Percentiles rank a stretch among this genome's conserved stretches.
These are phyloP conservation scores for Solanum pennellii DNA, from an alignment of 257 asterid genomes.

Conservation along the genomic window DNA sequence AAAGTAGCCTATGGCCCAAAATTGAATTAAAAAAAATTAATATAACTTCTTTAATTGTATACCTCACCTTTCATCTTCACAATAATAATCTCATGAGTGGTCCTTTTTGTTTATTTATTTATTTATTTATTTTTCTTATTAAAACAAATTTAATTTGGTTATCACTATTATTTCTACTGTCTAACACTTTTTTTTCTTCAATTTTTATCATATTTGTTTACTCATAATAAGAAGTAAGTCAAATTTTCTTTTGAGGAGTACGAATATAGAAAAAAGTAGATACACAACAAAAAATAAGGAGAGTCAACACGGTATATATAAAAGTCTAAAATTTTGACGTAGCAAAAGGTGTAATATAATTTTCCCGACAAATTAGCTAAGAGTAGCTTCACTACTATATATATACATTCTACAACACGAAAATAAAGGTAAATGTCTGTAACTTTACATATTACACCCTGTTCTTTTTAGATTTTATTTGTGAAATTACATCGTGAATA, in stretches of 20 bases:
- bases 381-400: neutral
- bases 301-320: neutral
- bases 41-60: neutral
- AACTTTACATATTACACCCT: neutral
- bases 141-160: neutral
- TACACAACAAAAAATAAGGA: neutral
- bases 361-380: neutral
- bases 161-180: neutral
- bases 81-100: neutral
- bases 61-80: neutral
- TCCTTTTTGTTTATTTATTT: neutral
- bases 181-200: neutral
- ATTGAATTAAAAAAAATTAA: no score
- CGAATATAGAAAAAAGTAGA: neutral
- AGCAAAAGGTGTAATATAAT: neutral
- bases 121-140: neutral
- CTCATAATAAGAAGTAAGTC: neutral
- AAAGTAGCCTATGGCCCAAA: no score
- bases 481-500: no score
- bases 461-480: neutral
- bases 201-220: neutral
- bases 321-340: neutral
- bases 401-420: no score
- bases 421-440: neutral
- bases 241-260: neutral